Base-by-base conservation (phyloP, 805 yeast genomes). In the Teunomyces pallodes region DNA sequence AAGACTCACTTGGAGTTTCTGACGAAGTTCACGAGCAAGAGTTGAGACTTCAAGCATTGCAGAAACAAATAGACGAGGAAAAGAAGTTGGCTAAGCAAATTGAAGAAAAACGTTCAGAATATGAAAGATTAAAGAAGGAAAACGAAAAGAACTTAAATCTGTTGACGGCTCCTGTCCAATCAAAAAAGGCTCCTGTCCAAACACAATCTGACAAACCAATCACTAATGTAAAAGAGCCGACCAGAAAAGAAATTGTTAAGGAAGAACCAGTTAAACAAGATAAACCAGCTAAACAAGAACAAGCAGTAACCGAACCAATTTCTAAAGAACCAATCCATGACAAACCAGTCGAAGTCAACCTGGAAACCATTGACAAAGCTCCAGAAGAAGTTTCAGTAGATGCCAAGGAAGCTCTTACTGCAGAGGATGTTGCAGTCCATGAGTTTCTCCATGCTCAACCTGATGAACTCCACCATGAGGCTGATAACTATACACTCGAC, bases 31-130 rank as follows among this genome's bases (percentile, higher is more conserved):
- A 56, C 14, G 71, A 66, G 39, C 58, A 57, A n/a, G 66, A 64
- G 43, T 48, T 56, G 46, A 65, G 62, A 41, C 52, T 59, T 42
- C 54, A 60, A 47, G 63, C 50, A 36, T 56, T 73, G 26, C 65
- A 69, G 48, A 54, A 62, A 46, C 67, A 74, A 54, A 61, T 75
- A 16, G 70, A 64, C 41, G 55, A 68, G 47, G 80, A 77, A 53
- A 67, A 67, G 56, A 59, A 57, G 14, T 49, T 66, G 46, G 74
- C 74, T 20, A 64, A 62, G 36, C 65, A 70, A 47, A 54, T 75
- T 45, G 80, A 75, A 53, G 48, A 53, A 14, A 65, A 67, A 49
- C 67, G 71, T 32, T 53, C 64, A 28, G 74, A 70, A 46, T 70
- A 64, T 50, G 73, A 70, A 49, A 54, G 58, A 29, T 61, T 72